Evolutionary conservation across 208 protist genomes (phyloP).

Genomic region (Trypanosoma lewisi): DNA sequence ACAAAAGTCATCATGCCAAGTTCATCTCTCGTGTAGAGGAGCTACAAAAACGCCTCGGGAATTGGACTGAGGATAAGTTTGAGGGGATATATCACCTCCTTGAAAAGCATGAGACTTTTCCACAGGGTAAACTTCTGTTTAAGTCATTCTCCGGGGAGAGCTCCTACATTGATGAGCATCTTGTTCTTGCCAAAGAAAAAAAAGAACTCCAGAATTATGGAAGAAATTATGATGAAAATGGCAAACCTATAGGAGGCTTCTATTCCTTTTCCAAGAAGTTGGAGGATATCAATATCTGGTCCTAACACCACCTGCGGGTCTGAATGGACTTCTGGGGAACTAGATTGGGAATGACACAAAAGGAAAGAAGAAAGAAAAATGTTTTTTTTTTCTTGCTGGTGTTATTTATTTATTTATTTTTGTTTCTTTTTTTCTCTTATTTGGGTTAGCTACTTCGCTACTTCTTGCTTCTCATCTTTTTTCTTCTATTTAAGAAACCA

Average conservation of each 20-base stretch:
- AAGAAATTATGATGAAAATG: conserved; percentile 33
- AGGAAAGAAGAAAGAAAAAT: too few relatives aligned
- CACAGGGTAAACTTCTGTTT: conserved; percentile 22
- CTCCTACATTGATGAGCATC: conserved; percentile 25
- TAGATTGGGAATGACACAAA: background rate
- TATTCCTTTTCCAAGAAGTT: conserved; percentile 39
- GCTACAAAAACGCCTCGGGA: conserved; percentile 28
- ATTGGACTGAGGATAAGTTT: conserved; percentile 47
- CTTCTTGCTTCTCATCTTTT: conserved; percentile 1
- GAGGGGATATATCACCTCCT: conserved; percentile 23
- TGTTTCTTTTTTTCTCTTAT: conserved; percentile 8
- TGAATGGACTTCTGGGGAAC: background rate
- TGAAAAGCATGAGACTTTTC: background rate
- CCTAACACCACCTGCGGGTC: background rate
- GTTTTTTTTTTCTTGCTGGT: conserved; percentile 6
- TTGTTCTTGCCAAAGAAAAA: conserved; percentile 49
- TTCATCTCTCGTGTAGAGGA: conserved; percentile 36
- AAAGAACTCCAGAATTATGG: conserved; percentile 68
- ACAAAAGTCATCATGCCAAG: conserved; percentile 34
- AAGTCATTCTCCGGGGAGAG: conserved; percentile 16
- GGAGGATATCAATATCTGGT: conserved; percentile 29
- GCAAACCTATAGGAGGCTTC: conserved; percentile 31
- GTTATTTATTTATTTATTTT: conserved; percentile 9
- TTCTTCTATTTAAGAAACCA: background rate
- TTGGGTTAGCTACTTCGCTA: background rate